These are phyloP conservation scores for Coniochaeta hoffmannii DNA, from an alignment of 2,329 filamentous ascomycete genomes.

Conservation along the genomic window DNA sequence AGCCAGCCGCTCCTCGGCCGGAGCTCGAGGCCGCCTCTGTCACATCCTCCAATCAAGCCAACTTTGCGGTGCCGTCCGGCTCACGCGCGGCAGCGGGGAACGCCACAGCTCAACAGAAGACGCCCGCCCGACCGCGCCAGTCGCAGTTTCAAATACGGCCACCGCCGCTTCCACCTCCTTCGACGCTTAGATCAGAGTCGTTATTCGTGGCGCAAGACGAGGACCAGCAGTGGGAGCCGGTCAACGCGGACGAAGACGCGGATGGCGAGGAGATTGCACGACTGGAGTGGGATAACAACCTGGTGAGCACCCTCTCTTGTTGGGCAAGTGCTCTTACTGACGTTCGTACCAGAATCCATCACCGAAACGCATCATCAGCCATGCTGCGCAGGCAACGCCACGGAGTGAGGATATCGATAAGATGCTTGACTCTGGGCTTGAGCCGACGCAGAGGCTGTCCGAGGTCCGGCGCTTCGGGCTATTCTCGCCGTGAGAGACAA, in stretches of 20 bases:
- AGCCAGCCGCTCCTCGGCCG: constrained; percentile 17
- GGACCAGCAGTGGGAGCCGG: constrained; percentile 65
- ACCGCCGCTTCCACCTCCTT: constrained; percentile 34
- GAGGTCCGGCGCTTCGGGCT: constrained; percentile 35
- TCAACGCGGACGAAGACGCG: constrained; percentile 46
- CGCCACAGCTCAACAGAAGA: constrained; percentile 28
- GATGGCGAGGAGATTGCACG: constrained; percentile 59
- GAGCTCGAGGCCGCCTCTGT: constrained; percentile 38
- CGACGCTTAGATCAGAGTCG: constrained; percentile 56
- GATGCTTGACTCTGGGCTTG: constrained; percentile 34
- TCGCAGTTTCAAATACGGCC: constrained; percentile 24
- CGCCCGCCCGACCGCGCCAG: constrained; percentile 24
- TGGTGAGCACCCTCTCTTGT: constrained; percentile 38
- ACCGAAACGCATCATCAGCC: constrained; percentile 33
- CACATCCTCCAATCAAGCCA: constrained; percentile 8
- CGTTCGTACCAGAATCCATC: constrained; percentile 31
- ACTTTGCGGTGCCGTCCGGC: constrained; percentile 19
- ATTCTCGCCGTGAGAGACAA: constrained; percentile 16
- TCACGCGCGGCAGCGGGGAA: not conserved
- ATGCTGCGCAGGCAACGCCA: constrained; percentile 17
- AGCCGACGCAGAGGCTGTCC: constrained; percentile 68
- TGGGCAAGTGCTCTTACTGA: constrained; percentile 16
- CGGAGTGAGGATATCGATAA: constrained; percentile 3
- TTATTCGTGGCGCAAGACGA: constrained; percentile 61
- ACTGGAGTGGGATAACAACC: constrained; percentile 67